Evolutionary conservation across 1,139 yeast genomes (phyloP).

Genomic region (Kurtzmaniella quercitrusa): DNA sequence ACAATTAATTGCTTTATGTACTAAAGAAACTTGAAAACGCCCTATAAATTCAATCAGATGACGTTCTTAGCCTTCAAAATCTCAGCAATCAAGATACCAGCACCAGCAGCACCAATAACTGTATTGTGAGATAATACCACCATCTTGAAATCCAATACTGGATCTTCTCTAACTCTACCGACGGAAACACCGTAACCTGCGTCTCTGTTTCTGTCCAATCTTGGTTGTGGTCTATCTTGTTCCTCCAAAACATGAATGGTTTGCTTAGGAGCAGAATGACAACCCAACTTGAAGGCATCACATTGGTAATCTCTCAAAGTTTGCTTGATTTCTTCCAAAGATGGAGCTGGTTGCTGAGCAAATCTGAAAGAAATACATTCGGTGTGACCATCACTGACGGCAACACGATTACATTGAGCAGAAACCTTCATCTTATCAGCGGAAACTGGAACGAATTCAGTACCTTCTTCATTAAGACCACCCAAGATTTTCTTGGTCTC

Average conservation of each 20-base stretch:
- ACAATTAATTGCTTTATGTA: too few species aligned
- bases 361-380: slow-evolving; percentile 89
- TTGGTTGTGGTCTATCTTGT: slow-evolving; percentile 94
- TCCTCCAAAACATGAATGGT: slow-evolving; percentile 90
- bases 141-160: slow-evolving; percentile 91
- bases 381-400: slow-evolving; percentile 97
- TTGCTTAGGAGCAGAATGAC: slow-evolving; percentile 90
- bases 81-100: slow-evolving; percentile 97
- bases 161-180: slow-evolving; percentile 91
- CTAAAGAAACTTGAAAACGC: too few species aligned
- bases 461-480: slow-evolving; percentile 47
- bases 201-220: slow-evolving; percentile 95
- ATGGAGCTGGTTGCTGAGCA: slow-evolving; percentile 78
- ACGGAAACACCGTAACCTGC: slow-evolving; percentile 92
- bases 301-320: slow-evolving; percentile 73
- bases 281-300: slow-evolving; percentile 73
- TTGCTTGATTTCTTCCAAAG: slow-evolving; percentile 72
- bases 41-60: too few species aligned
- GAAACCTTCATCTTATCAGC: slow-evolving; percentile 78
- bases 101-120: slow-evolving; percentile 98
- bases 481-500: slow-evolving; percentile 96
- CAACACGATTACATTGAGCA: slow-evolving; percentile 96
- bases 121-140: slow-evolving; percentile 96
- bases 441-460: slow-evolving; percentile 56
- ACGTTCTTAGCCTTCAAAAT: slow-evolving; percentile 72